Evolutionary conservation across 1,284 basidiomycete genomes (phyloP).

Genomic region (Ustilago nuda): DNA sequence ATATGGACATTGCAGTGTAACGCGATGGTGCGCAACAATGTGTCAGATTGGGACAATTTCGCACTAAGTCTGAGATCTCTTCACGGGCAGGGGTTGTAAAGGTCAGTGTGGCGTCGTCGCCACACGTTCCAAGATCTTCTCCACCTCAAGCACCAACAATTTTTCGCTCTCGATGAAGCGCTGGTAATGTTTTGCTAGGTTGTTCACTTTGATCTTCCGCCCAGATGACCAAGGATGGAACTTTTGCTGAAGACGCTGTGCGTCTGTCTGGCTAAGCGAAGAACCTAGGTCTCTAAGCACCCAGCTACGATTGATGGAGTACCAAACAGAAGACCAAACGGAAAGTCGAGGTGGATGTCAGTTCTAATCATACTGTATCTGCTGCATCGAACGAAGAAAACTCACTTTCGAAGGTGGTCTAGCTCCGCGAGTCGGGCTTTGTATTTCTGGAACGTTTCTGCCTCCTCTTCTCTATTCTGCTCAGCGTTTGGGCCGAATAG

Average conservation of each 20-base stretch:
- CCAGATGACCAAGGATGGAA: not conserved
- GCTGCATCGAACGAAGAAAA: not conserved
- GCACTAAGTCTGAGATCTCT: too few species aligned
- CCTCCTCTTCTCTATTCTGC: not conserved
- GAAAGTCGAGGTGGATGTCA: not conserved
- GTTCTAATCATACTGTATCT: too few species aligned
- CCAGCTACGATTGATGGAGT: not conserved
- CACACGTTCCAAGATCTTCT: constrained; percentile 11
- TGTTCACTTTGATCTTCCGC: not conserved
- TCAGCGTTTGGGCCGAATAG: not conserved
- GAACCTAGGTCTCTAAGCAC: not conserved
- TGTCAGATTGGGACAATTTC: too few species aligned
- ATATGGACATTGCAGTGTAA: too few species aligned
- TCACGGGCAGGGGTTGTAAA: not conserved
- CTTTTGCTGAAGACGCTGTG: not conserved
- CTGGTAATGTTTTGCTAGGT: not conserved
- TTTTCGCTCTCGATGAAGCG: constrained; percentile 9
- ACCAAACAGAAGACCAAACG: not conserved
- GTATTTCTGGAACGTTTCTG: not conserved
- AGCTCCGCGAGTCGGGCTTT: not conserved
- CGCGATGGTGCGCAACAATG: too few species aligned
- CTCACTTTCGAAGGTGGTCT: not conserved
- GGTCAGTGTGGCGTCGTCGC: not conserved
- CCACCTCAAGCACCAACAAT: constrained; percentile 2
- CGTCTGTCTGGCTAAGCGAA: not conserved